A percentile compares a stretch with the other conserved stretches of the same genome.
Conservation (phyloP, 352 stramenopile genomes). For the Proteromonas lacertae region DNA sequence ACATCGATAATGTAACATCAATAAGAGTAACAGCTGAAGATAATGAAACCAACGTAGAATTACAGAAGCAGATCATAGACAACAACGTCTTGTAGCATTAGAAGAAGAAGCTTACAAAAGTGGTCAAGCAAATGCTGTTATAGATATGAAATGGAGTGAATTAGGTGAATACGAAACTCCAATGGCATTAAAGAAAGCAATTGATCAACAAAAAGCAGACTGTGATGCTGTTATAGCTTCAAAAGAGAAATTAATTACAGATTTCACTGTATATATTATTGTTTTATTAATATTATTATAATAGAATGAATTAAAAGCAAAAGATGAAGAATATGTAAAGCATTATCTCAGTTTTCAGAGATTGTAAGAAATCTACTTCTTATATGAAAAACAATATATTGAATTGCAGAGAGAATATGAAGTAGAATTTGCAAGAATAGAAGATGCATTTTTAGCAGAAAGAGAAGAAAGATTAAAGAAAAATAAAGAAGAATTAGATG, state of each 20-base stretch:
- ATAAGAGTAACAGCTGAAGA: slow-evolving; percentile 52
- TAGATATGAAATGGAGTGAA: slow-evolving; percentile 64
- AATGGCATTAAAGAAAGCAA: slow-evolving; percentile 45
- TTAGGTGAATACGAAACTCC: slow-evolving; percentile 68
- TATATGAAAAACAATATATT: slow-evolving; percentile 40
- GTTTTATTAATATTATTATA: too few species aligned
- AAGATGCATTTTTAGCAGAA: slow-evolving; percentile 52
- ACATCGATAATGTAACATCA: slow-evolving; percentile 49
- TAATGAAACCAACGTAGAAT: slow-evolving; percentile 40
- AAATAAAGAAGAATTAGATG: slow-evolving; percentile 57
- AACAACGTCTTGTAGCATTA: slow-evolving; percentile 12
- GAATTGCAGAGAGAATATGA: slow-evolving; percentile 60
- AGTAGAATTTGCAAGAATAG: slow-evolving; percentile 49
- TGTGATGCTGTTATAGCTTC: slow-evolving; percentile 49
- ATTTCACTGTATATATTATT: too few species aligned
- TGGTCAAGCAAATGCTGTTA: slow-evolving; percentile 45
- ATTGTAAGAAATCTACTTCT: slow-evolving; percentile 48
- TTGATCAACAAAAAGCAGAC: slow-evolving; percentile 36
- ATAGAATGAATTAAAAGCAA: slow-evolving; percentile 40
- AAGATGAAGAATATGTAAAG: slow-evolving; percentile 72
- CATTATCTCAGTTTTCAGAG: slow-evolving; percentile 44
- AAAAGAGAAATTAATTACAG: slow-evolving; percentile 36
- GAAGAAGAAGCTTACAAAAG: slow-evolving; percentile 54
- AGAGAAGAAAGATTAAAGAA: slow-evolving; percentile 38
- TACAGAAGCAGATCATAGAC: slow-evolving; percentile 29